These are phyloP conservation scores for Penicillium waksmanii DNA, from an alignment of 495 filamentous ascomycete species.

Conservation along the genomic window DNA sequence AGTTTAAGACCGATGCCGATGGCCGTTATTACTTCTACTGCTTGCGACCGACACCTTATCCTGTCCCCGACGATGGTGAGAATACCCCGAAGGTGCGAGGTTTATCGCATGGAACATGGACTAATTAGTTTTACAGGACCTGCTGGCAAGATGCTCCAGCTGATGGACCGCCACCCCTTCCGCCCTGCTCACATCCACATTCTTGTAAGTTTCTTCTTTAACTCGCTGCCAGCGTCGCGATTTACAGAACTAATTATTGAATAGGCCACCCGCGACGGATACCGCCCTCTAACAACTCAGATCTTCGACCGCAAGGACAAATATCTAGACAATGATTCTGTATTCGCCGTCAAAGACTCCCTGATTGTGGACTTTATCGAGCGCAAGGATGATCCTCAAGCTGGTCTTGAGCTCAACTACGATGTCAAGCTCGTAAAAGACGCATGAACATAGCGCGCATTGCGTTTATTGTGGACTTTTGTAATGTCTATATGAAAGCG, in stretches of 20 bases:
- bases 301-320: constrained; percentile 69
- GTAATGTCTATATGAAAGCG: constrained; percentile 18
- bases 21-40: constrained; percentile 71
- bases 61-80: constrained; percentile 69
- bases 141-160: constrained; percentile 47
- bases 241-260: constrained; percentile 13
- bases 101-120: neutral
- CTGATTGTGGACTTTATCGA: constrained; percentile 68
- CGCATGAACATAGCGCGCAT: constrained; percentile 10
- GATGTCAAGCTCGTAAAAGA: constrained; percentile 44
- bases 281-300: constrained; percentile 70
- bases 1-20: constrained; percentile 66
- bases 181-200: constrained; percentile 86
- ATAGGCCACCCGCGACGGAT: constrained; percentile 46
- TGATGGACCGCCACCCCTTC: constrained; percentile 77
- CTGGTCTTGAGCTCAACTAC: constrained; percentile 67
- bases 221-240: constrained; percentile 9
- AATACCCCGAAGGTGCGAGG: constrained; percentile 47
- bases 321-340: constrained; percentile 66
- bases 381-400: constrained; percentile 62
- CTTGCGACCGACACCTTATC: constrained; percentile 71
- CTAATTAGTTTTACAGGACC: constrained; percentile 34
- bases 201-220: constrained; percentile 54
- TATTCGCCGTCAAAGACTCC: constrained; percentile 79
- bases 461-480: constrained; percentile 8